Base-by-base conservation (phyloP, 2,329 filamentous ascomycete species). In the Pyrenophora tritici-repentis region DNA sequence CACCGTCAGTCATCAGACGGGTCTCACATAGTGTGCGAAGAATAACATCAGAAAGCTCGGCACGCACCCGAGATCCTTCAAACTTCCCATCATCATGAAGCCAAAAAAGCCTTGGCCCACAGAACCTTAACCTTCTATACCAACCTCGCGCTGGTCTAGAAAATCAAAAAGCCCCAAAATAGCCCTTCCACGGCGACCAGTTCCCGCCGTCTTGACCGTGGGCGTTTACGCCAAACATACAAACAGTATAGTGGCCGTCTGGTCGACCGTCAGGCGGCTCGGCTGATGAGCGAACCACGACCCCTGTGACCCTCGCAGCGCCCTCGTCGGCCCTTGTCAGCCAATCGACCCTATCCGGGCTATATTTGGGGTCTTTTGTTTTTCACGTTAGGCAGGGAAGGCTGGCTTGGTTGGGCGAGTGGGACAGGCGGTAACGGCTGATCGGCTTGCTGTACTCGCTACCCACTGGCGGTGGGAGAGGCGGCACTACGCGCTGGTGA, bases 311-410 rank as follows among this genome's bases (percentile, higher is more conserved):
- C 13, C 34, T 22, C 5, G 14, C 6, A 22, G 9, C 37, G 24
- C 29, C 29, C 20, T n/a, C 20, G 1, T 42, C 5, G 17, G 37
- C 18, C 13, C n/a, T n/a, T 35, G 29, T 16, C n/a, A 35, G 29
- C 58, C 55, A 55, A 53, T 61, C 42, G 43, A 6, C 13, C 47
- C 37, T 50, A 24, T 16, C 42, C 42, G 26, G 36, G 48, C 56
- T 61, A 61, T 59, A 59, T 61, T 61, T 61, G 58, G 58, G 50
- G 58, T 43, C 52, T 48, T 61, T 58, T 50, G 6, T 39, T 17
- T 8, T 14, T 33, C 20, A 31, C 42, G 12, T 17, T 38, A 33
- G 33, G 36, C 32, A 41, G 32, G 20, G 17, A 10, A 35, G 20
- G 31, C 24, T 14, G 29, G 18, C 33, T 14, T 47, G 48, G 48